Evolutionary conservation across 108 stramenopile genomes (phyloP).

Genomic region (Chaetoceros tenuissimus): DNA sequence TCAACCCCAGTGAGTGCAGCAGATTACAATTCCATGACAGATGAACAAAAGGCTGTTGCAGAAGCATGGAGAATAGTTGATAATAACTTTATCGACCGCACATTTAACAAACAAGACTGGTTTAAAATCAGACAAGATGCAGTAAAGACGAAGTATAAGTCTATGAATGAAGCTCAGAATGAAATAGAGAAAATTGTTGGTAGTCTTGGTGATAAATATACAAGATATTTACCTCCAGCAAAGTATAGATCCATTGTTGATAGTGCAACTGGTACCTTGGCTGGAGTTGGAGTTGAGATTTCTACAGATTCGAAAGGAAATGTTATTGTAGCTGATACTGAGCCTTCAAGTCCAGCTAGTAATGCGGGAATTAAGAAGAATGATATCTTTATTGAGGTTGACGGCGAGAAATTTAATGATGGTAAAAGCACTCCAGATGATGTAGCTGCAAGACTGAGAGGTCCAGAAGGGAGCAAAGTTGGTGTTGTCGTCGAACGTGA

Average conservation of each 20-base stretch:
- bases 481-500: constrained; percentile 59
- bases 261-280: constrained; percentile 71
- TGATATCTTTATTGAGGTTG: constrained; percentile 73
- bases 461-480: constrained; percentile 70
- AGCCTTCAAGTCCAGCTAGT: neutral
- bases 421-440: constrained; percentile 66
- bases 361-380: constrained; percentile 47
- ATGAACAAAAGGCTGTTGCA: constrained; percentile 71
- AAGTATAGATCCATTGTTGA: constrained; percentile 90
- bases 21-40: constrained; percentile 57
- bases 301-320: constrained; percentile 13
- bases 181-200: constrained; percentile 56
- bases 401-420: constrained; percentile 56
- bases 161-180: constrained; percentile 60
- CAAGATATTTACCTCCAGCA: constrained; percentile 81
- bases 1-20: too few species aligned
- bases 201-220: constrained; percentile 89
- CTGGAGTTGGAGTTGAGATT: constrained; percentile 82
- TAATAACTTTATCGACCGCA: constrained; percentile 82
- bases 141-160: constrained; percentile 64
- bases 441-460: constrained; percentile 64
- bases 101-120: constrained; percentile 93
- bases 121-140: constrained; percentile 71
- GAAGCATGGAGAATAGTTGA: constrained; percentile 85
- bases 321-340: constrained; percentile 2